phyloP scores from a whole-genome alignment of 2,329 filamentous ascomycete genomes.

The Aspergillus chevalieri region DNA sequence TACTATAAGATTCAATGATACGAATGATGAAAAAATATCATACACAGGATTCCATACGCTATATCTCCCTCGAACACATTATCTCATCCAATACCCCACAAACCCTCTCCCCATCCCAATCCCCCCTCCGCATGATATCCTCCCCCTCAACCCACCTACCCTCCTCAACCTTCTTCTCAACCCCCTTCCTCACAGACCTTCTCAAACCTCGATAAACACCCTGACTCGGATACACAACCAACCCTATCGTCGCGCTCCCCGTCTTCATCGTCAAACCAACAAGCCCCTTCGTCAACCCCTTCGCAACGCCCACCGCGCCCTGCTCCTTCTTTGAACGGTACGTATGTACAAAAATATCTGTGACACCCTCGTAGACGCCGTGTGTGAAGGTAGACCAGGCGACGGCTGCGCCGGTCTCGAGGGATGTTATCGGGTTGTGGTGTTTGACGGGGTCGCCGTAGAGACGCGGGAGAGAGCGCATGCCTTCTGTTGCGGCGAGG shows the following conservation, averaged over 20 bases:
- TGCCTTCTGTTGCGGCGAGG: constrained; percentile 30
- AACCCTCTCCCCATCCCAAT: neutral
- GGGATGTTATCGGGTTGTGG: neutral
- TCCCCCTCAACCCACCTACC: neutral
- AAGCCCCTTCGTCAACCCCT: neutral
- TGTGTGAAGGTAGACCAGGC: neutral
- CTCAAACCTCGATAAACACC: neutral
- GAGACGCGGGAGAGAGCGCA: constrained; percentile 28
- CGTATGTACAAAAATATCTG: neutral
- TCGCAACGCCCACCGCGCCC: neutral
- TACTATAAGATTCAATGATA: too few relatives aligned
- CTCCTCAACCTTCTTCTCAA: neutral
- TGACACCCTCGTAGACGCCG: neutral
- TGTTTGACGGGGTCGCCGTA: constrained; percentile 26
- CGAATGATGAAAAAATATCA: too few relatives aligned
- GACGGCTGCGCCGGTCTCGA: neutral
- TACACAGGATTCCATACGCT: too few relatives aligned
- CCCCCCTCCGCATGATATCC: neutral
- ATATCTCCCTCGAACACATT: neutral
- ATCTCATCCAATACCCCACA: neutral
- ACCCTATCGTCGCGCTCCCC: neutral
- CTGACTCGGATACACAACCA: neutral
- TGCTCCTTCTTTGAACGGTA: neutral
- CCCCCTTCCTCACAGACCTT: neutral
- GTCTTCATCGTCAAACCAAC: neutral